A percentile compares a stretch with the other conserved stretches of the same genome.
phyloP scores from a whole-genome alignment of 371 early-diverging fungal genomes.

The Mucor sp. region DNA sequence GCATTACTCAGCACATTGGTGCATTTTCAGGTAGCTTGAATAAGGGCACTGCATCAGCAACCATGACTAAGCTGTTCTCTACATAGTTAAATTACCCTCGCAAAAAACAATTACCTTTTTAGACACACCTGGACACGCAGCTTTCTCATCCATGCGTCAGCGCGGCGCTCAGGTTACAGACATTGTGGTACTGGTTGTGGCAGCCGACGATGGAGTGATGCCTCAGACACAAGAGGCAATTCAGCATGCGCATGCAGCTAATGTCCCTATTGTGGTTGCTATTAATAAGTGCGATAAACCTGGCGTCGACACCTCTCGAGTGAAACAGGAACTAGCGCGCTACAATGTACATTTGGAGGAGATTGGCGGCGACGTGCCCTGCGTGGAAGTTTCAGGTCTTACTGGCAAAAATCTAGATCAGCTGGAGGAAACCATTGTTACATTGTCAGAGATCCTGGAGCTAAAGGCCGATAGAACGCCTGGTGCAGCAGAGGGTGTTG shows the following conservation, averaged over 20 bases:
- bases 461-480: conserved; percentile 78
- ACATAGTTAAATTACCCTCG: conserved; percentile 59
- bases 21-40: conserved; percentile 83
- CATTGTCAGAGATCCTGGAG: conserved; percentile 85
- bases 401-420: conserved; percentile 86
- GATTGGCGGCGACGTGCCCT: conserved; percentile 92
- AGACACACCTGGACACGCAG: conserved; percentile 97
- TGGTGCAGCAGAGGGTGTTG: conserved; percentile 77
- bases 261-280: conserved; percentile 93
- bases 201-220: conserved; percentile 98
- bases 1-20: conserved; percentile 98
- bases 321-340: conserved; percentile 78
- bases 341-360: conserved; percentile 89
- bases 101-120: conserved; percentile 87
- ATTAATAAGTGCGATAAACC: conserved; percentile 97
- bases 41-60: not conserved
- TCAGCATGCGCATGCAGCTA: conserved; percentile 85
- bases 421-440: conserved; percentile 86
- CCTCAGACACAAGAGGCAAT: conserved; percentile 97
- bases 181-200: conserved; percentile 94
- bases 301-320: conserved; percentile 69
- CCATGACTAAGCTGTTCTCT: conserved; percentile 2
- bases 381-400: conserved; percentile 86
- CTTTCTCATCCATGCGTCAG: conserved; percentile 92
- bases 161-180: conserved; percentile 94